Evolutionary conservation across 768 basidiomycete species (phyloP), one percentile per base, ranked within the genome.

Genomic region (Tubosaeta sp.): DNA sequence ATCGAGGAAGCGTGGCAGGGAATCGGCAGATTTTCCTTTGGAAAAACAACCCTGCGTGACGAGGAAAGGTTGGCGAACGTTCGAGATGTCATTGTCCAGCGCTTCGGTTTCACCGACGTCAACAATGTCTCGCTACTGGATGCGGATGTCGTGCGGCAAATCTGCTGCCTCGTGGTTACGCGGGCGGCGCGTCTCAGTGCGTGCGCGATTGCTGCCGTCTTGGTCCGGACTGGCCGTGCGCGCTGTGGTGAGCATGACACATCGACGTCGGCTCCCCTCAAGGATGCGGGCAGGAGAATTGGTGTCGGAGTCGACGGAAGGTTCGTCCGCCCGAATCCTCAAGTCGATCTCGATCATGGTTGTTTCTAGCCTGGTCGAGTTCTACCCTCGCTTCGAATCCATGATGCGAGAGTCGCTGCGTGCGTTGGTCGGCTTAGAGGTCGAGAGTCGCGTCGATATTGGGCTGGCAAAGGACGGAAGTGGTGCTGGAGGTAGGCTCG

Each of bases 401-500:
- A 80, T 78, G 12, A 73, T 97, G 49, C 80, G 92, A 16, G 82
- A 84, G 41, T 85, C 94, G 0, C 68, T 99, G 46, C 74, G 80
- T n/a, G 65, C 72, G 4, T 64, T 98, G 19, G 82, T 98, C 3
- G 95, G 95, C 3, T 74, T 81, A 37, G 84, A 89, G 31, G 83
- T 89, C 7, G 92, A 95, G 74, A 76, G 82, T 62, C 75, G 83
- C 29, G 84, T 97, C 1, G 79, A 86, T 45, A 89, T 98, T 61
- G 95, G 92, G 34, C 67, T 98, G 66, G 97, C 97, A 5, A 98
- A 97, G 70, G 97, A 99, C 60, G 97, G 97, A 12, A 95, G 91
- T 63, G 97, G 95, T 34, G 93, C 94, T 38, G 97, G 97, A 65
- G 95, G 95, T 97, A 69, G 16, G 16, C 17, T 13, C 37, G 8